These are phyloP conservation scores for Eimeria necatrix DNA, from an alignment of 169 alveolate genomes.

Conservation along the genomic window DNA sequence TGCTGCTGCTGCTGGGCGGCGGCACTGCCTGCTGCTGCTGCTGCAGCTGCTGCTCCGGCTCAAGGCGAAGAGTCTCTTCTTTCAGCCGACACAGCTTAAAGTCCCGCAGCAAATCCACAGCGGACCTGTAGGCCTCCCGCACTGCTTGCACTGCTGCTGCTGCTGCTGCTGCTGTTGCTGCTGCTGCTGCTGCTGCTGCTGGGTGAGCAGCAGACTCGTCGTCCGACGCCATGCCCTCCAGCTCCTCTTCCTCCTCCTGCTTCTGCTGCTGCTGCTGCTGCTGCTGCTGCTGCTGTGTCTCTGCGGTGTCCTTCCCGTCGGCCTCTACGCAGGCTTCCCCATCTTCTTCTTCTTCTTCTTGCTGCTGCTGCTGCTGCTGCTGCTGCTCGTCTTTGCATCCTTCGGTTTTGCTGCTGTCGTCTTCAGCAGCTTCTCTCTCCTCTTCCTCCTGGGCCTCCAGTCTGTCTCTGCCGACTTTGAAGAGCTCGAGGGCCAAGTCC, in stretches of 20 bases:
- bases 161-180: not conserved
- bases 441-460: not conserved
- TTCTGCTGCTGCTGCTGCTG: conserved; percentile 9
- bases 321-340: not conserved
- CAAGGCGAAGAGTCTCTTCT: not conserved
- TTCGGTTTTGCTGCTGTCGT: not conserved
- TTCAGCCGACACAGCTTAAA: not conserved
- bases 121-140: not conserved
- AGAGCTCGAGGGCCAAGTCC: conserved; percentile 11
- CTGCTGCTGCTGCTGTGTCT: conserved; percentile 10
- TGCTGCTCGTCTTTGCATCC: not conserved
- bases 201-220: not conserved
- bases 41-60: not conserved
- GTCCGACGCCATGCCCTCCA: not conserved
- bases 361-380: conserved; percentile 4
- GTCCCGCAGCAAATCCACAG: not conserved
- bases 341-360: not conserved
- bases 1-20: too few species aligned
- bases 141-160: not conserved
- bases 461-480: not conserved
- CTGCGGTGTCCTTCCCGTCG: not conserved
- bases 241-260: not conserved
- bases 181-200: not conserved
- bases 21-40: not conserved
- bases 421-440: not conserved